These are phyloP conservation scores for Silene latifolia DNA, from an alignment of 148 eudicot species.

Conservation along the genomic window DNA sequence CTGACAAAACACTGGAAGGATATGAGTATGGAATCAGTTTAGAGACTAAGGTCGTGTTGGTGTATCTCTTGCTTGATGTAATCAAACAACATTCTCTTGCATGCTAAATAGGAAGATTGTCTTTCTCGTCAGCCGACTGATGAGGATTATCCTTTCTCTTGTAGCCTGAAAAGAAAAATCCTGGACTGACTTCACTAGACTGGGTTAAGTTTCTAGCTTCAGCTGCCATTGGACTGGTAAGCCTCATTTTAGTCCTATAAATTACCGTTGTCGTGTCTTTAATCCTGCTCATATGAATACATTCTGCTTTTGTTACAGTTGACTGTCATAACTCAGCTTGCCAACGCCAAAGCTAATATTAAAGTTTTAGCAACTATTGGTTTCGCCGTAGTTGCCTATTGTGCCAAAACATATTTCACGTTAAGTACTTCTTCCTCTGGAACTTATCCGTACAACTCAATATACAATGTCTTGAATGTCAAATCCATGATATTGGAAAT, in stretches of 20 bases:
- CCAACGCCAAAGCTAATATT: conserved; percentile 55
- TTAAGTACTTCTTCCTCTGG: conserved; percentile 29
- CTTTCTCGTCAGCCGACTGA: background rate
- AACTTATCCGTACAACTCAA: background rate
- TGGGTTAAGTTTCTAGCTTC: conserved; percentile 81
- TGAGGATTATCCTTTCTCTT: background rate
- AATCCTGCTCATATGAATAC: conserved; percentile 10
- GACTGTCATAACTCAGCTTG: conserved; percentile 62
- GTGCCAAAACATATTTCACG: conserved; percentile 87
- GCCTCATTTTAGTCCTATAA: conserved; percentile 11
- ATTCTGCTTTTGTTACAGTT: conserved; percentile 39
- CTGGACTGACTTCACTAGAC: conserved; percentile 79
- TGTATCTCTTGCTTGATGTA: too few relatives aligned
- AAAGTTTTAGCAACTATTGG: conserved; percentile 65
- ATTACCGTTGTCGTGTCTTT: background rate
- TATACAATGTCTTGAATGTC: background rate
- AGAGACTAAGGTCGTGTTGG: too few relatives aligned
- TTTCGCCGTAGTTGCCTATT: conserved; percentile 69
- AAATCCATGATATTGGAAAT: background rate
- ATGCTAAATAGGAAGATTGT: background rate
- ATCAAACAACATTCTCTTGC: background rate
- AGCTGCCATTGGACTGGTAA: conserved; percentile 81
- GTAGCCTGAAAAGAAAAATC: conserved; percentile 90
- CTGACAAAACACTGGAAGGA: too few relatives aligned
- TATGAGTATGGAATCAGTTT: too few relatives aligned